These are phyloP conservation scores for Fagopyrum esculentum DNA, from an alignment of 148 eudicot genomes.

Conservation along the genomic window DNA sequence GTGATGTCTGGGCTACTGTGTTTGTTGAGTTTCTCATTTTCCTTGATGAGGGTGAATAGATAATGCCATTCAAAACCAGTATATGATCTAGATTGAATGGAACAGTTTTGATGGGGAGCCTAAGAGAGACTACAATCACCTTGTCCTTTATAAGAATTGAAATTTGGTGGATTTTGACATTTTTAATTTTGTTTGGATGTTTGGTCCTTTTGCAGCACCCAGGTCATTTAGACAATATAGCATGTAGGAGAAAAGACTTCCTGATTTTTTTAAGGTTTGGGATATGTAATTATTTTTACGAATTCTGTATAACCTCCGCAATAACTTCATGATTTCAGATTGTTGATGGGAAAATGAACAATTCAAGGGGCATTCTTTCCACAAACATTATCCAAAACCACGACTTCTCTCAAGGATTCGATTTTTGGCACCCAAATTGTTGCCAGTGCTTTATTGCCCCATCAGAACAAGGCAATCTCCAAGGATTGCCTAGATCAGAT, in stretches of 20 bases:
- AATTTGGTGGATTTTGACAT: neutral
- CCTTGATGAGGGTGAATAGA: neutral
- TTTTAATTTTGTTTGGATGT: neutral
- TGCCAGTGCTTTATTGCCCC: conserved; percentile 55
- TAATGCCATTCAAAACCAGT: neutral
- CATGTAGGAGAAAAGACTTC: neutral
- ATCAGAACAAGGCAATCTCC: conserved; percentile 24
- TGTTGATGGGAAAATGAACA: conserved; percentile 21
- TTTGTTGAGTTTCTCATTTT: neutral
- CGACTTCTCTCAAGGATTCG: conserved; percentile 65
- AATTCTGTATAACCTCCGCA: too few relatives aligned
- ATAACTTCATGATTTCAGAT: conserved; percentile 27
- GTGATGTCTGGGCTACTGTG: neutral
- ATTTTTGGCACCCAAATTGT: conserved; percentile 69
- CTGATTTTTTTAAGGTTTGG: neutral
- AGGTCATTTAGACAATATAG: neutral
- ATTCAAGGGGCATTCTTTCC: conserved; percentile 18
- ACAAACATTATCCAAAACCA: conserved; percentile 64
- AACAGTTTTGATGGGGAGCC: neutral
- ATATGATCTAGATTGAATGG: neutral
- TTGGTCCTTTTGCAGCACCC: neutral
- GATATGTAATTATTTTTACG: too few relatives aligned
- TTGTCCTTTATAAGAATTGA: neutral
- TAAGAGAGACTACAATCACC: neutral
- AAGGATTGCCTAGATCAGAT: conserved; percentile 19